Evolutionary conservation across 805 yeast species (phyloP), one percentile per base, ranked within the genome.

Genomic region (Cyberlindnera subsufficiens): DNA sequence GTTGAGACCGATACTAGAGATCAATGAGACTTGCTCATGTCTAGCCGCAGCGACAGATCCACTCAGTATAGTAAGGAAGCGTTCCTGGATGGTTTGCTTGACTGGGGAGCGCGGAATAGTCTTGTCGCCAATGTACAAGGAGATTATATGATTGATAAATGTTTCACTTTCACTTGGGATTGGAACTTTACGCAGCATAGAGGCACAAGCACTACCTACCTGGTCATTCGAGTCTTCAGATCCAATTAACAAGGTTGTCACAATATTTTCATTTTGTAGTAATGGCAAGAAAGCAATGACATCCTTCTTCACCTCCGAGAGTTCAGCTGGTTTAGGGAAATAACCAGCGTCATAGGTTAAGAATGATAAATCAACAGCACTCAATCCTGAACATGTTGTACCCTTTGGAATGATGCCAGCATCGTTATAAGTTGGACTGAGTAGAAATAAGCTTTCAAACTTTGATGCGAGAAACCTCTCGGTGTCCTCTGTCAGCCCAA

Each of bases 331-430:
- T 41, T 75, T 75, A 54, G 75, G 80, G 0, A 74, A 60, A 0
- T 80, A 75, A 22, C 90, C 91, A 3, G 91, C 87, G 48, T 76
- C 76, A 42, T 70, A 72, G 0, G 87, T 82, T 51, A 87, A 77
- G 51, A 82, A 86, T 1, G 75, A 58, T 16, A 75, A 72, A 34
- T 83, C 88, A 0, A 57, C 56, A 0, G 68, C 59, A 13, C 81
- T 67, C 40, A 89, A 62, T 0, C 96, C 96, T 0, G 91, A 88
- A 44, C 78, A 71, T 3, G 69, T 58, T 44, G 69, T 64, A 8
- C 71, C 70, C 45, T 64, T 63, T 32, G 78, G 76, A 13, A 71
- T 67, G 4, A 53, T 44, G 18, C 67, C 66, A n/a, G 65, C 60
- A 33, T 59, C 63, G 25, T 61, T 53, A 42, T 61, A 46, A 39